Base-by-base conservation (phyloP, 768 basidiomycete species). In the Boletus tylopilopsis region DNA sequence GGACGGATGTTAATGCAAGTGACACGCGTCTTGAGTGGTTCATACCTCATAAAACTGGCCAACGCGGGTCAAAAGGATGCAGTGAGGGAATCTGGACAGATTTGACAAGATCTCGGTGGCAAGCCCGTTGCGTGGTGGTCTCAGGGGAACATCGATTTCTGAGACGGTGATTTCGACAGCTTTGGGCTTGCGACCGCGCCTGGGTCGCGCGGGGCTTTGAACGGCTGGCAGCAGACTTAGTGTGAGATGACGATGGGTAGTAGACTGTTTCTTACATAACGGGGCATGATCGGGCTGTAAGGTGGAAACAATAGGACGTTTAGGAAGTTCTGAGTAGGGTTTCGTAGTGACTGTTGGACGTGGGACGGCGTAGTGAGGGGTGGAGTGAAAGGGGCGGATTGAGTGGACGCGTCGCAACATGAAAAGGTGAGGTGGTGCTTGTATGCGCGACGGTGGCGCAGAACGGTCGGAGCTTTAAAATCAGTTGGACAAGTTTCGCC, bases 11-110 rank as follows among this genome's bases (percentile, higher is more conserved):
- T 29, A 43, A 29, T 33, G 50, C 7, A 47, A 42, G 15, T 5
- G 11, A 19, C 37, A 45, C 43, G 47, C 40, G 38, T 35, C 42
- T 27, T 19, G 6, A 5, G 37, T 47, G 40, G 2, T 7, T 19
- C 71, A 34, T 64, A 91, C 94, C 79, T 97, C 94, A 63, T 95
- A 97, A 67, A 97, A 97, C 59, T 92, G 86, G 13, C 94, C 94
- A 11, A 97, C 93, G 45, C 91, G 81, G 8, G 94, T 97, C 16
- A 98, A 76, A 22, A 97, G 74, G 24, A 96, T 76, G 62, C 93
- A 94, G 58, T 94, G 88, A 19, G 94, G 88, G 62, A 92, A 96
- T 40, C 72, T 79, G 34, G 73, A 70, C 18, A 88, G 74, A 61
- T 96, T 92, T 22, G 77, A 68, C 54, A 80, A 73, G 27, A 97